phyloP scores from a whole-genome alignment of 805 yeast species.

The Ogataea philodendri region DNA sequence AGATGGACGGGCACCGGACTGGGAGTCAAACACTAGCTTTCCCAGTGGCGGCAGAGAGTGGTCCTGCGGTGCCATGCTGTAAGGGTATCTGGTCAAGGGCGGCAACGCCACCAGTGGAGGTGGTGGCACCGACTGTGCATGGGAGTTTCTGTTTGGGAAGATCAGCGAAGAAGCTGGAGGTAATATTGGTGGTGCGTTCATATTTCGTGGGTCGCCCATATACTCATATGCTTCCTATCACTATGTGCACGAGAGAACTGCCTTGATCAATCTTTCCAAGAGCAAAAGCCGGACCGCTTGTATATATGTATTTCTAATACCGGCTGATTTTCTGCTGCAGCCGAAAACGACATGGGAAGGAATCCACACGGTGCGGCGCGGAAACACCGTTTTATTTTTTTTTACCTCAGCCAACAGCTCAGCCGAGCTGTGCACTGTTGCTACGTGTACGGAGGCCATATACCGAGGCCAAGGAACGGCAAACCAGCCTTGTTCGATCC shows the following conservation, averaged over 20 bases:
- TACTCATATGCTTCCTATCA: conserved; percentile 1
- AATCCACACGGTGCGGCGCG: neutral
- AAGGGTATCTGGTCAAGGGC: conserved; percentile 2
- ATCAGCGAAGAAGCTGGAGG: conserved; percentile 22
- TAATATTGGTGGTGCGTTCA: conserved; percentile 12
- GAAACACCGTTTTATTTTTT: neutral
- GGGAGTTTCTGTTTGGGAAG: conserved; percentile 15
- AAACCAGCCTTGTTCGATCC: too few relatives aligned
- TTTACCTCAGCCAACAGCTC: neutral
- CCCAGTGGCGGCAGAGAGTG: conserved; percentile 26
- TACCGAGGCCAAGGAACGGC: too few relatives aligned
- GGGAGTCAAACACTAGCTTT: conserved; percentile 27
- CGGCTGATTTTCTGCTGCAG: conserved; percentile 1
- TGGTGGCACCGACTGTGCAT: conserved; percentile 4
- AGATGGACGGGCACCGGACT: conserved; percentile 1
- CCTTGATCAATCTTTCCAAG: too few relatives aligned
- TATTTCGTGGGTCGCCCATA: conserved; percentile 1
- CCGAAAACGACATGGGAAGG: too few relatives aligned
- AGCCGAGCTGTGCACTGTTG: too few relatives aligned
- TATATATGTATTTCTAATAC: conserved; percentile 2
- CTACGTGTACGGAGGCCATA: too few relatives aligned
- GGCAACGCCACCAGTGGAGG: conserved; percentile 8
- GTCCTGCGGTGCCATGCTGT: neutral
- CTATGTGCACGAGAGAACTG: too few relatives aligned
- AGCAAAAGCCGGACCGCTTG: neutral